Evolutionary conservation across 225 moss, liverwort and hornwort genomes (phyloP), one percentile per base, ranked within the genome.

Genomic region (Polytrichum formosum): DNA sequence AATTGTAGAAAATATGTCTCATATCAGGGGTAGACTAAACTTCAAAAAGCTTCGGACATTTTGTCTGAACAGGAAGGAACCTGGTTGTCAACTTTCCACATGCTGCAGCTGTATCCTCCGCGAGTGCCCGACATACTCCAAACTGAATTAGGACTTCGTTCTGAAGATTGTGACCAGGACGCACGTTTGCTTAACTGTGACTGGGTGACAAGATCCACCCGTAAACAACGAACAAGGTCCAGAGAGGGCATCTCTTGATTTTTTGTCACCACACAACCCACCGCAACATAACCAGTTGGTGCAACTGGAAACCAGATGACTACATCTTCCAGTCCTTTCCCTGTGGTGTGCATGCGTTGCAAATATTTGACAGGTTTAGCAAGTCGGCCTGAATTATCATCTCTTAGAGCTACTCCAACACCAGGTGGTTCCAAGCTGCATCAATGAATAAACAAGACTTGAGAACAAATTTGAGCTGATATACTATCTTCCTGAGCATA

Each of bases 31-130:
- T 46, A 13, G 13, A 16, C 46, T 46, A 16, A 46, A 46, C 46
- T 16, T 46, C 46, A 13, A 46, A 46, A 46, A 16, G 10, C 37
- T 46, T 46, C 13, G 0, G 16, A 16, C 46, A 46, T 13, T 37
- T 46, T 46, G 46, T 46, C 46, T 46, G 4, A 13, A 13, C 46
- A 63, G 26, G 71, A 68, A 78, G 26, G 30, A 87, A 91, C 96
- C 93, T 97, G 91, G 76, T 97, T 97, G 53, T 97, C 93, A 56
- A 97, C 96, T 79, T 80, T 91, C 96, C 96, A 97, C 78, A 97
- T 76, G 83, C 96, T 90, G 83, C 96, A 93, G 74, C 88, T 86
- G 68, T 97, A 93, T 58, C 83, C 87, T 35, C 77, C 86, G 61
- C 93, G 91, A 75, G 76, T 87, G 60, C 83, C 89, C 68, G 88